Percentiles rank a stretch among this genome's conserved stretches.
phyloP scores from a whole-genome alignment of 495 filamentous ascomycete genomes.

The Echria macrotheca region DNA sequence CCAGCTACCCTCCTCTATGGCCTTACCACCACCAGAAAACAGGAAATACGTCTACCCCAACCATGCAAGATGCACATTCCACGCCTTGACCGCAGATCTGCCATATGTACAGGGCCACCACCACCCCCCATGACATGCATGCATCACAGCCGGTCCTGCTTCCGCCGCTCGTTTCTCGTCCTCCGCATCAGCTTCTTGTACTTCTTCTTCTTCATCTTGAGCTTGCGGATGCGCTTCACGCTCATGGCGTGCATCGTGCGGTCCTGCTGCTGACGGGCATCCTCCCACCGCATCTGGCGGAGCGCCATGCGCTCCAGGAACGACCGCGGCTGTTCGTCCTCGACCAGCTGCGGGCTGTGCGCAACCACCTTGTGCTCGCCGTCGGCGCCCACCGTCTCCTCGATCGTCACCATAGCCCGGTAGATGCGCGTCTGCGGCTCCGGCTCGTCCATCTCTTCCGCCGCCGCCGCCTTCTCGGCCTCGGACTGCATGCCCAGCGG shows the following conservation, averaged over 20 bases:
- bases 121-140: too few species aligned
- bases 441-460: constrained; percentile 34
- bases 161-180: constrained; percentile 84
- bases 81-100: too few species aligned
- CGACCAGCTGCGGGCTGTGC: constrained; percentile 46
- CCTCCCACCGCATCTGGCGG: constrained; percentile 46
- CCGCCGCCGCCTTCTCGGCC: constrained; percentile 22
- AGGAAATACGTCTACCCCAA: too few species aligned
- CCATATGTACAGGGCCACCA: constrained; percentile 23
- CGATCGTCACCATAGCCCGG: constrained; percentile 75
- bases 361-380: constrained; percentile 57
- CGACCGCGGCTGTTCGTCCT: constrained; percentile 32
- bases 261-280: constrained; percentile 34
- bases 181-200: constrained; percentile 97
- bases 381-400: constrained; percentile 64
- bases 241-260: constrained; percentile 62
- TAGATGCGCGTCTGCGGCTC: constrained; percentile 55
- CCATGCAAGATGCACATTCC: too few species aligned
- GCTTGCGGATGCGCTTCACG: constrained; percentile 78
- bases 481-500: constrained; percentile 44
- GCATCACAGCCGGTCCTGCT: constrained; percentile 62
- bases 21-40: too few species aligned
- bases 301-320: constrained; percentile 49
- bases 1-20: too few species aligned
- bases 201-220: constrained; percentile 99